Base-by-base conservation (phyloP, 768 basidiomycete species). In the Trametes cubensis region DNA sequence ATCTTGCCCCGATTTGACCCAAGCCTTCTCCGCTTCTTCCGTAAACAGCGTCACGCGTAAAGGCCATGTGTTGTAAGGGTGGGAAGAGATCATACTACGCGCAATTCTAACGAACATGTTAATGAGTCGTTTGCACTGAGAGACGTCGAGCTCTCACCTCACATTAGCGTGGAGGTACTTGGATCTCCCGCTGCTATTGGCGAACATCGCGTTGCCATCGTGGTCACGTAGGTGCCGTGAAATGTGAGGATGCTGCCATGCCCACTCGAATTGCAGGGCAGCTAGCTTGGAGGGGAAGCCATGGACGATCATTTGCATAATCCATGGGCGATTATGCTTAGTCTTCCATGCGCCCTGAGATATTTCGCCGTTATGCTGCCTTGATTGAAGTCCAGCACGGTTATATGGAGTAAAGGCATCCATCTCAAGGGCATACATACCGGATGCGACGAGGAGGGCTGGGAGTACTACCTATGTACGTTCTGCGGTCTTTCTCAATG, bases 301-400 rank as follows among this genome's bases (percentile, higher is more conserved):
- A 70, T 90, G 82, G 1, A 93, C 87, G 40, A 93, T 87, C 86
- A 93, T 87, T 61, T 88, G 85, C 90, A 94, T 92, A 13, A 85
- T 80, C 91, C 90, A 93, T 44, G 89, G 89, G 25, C 88, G 72
- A 48, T 81, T 81, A 25, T 75, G 66, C 46, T 74, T 75, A 0
- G 91, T 93, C 72, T 83, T 88, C 73, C 77, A 79, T 11, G 90
- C 92, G 18, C 92, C 92, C 68, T 84, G 82, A 0, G 80, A 75
- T 58, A 92, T 72, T 72, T 89, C 85, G 28, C 91, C 91, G 74
- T 94, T 94, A 72, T 94, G 92, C 68, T 93, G 91, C 26, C 90
- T 86, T n/a, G n/a, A n/a, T n/a, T n/a, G n/a, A n/a, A n/a, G n/a
- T n/a, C n/a, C n/a, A n/a, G n/a, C n/a, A n/a, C n/a, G n/a, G n/a